These are phyloP conservation scores for Candida boidinii DNA, from an alignment of 805 yeast species.

Conservation along the genomic window DNA sequence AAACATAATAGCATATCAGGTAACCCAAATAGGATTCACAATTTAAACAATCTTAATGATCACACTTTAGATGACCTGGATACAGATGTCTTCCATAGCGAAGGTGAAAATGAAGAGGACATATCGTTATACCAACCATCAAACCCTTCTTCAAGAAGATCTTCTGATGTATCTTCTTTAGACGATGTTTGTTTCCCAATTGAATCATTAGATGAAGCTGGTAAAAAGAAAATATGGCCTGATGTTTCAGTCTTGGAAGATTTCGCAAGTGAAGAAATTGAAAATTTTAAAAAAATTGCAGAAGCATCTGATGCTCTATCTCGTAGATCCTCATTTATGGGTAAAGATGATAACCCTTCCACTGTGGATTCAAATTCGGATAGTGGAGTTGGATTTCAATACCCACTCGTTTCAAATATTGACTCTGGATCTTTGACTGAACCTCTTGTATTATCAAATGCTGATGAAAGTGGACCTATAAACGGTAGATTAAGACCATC, in stretches of 20 bases:
- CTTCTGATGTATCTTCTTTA: slow-evolving; percentile 62
- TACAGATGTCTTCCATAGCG: no score
- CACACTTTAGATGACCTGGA: no score
- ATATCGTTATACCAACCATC: slow-evolving; percentile 30
- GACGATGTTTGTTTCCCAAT: slow-evolving; percentile 92
- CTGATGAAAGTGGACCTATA: slow-evolving; percentile 48
- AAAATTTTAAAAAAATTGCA: slow-evolving; percentile 21
- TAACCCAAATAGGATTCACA: no score
- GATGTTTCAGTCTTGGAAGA: slow-evolving; percentile 70
- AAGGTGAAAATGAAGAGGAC: slow-evolving; percentile 8
- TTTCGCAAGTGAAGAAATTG: slow-evolving; percentile 61
- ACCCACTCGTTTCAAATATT: slow-evolving; percentile 25
- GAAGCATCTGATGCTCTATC: slow-evolving; percentile 20
- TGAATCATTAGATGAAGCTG: slow-evolving; percentile 35
- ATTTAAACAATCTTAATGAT: no score
- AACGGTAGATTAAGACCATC: slow-evolving; percentile 69
- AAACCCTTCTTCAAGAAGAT: slow-evolving; percentile 57
- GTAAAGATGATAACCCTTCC: slow-evolving; percentile 2
- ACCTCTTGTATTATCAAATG: slow-evolving; percentile 22
- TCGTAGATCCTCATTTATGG: slow-evolving; percentile 11
- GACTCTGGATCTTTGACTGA: slow-evolving; percentile 18
- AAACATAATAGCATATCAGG: no score
- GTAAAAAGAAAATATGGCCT: slow-evolving; percentile 59
- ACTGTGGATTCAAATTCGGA: slow-evolving; percentile 3
- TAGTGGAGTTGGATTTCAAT: slow-evolving; percentile 28